Percentiles rank a stretch among this genome's conserved stretches.
These are phyloP conservation scores for Linum lewisii DNA, from an alignment of 345 rosid species.

Conservation along the genomic window DNA sequence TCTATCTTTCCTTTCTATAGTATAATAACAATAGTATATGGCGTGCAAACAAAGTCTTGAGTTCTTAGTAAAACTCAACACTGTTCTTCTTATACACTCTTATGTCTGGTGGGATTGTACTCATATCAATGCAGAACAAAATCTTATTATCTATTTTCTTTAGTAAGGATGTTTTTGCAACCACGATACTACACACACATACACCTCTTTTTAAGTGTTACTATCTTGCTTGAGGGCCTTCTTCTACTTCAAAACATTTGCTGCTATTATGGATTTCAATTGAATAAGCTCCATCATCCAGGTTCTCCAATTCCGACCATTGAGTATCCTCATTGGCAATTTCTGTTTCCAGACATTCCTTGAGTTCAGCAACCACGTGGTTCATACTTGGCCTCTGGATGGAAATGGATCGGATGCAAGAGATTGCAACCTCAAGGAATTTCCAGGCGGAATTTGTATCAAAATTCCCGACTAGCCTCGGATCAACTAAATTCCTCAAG, in stretches of 20 bases:
- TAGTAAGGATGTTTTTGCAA: not conserved
- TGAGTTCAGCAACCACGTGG: conserved; percentile 25
- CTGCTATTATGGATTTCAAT: not conserved
- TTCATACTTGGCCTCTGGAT: conserved; percentile 31
- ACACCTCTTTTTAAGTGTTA: no score
- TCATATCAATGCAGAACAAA: not conserved
- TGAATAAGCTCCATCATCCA: not conserved
- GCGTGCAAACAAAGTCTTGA: not conserved
- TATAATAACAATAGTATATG: not conserved
- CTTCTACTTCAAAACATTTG: not conserved
- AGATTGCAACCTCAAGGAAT: conserved; percentile 32
- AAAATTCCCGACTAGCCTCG: conserved; percentile 23
- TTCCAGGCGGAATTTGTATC: conserved; percentile 35
- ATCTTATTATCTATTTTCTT: not conserved
- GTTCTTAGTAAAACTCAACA: no score
- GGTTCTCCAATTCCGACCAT: not conserved
- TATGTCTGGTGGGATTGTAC: not conserved
- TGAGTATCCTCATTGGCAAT: not conserved
- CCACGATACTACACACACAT: not conserved
- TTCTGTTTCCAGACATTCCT: conserved; percentile 27
- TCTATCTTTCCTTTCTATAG: not conserved
- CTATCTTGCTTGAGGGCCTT: not conserved
- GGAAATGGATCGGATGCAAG: conserved; percentile 22
- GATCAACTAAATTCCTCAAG: conserved; percentile 30
- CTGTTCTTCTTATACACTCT: not conserved